Conservation (phyloP, 2,329 filamentous ascomycete genomes). For the Coleophoma eucalyptorum region DNA sequence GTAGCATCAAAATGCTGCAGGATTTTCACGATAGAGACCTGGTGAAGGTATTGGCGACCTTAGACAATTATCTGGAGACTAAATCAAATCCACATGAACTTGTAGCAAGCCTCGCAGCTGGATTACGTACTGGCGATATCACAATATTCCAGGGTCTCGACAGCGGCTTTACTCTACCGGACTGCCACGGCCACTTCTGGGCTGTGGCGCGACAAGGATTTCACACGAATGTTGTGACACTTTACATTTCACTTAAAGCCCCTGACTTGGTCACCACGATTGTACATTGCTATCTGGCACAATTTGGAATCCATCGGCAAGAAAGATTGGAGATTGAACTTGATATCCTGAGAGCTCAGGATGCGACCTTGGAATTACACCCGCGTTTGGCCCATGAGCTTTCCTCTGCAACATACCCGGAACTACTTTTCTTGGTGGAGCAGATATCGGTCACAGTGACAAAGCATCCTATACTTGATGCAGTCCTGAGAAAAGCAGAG, state of each 20-base stretch:
- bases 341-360: conserved; percentile 17
- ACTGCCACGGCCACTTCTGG: conserved; percentile 29
- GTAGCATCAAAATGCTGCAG: conserved; percentile 28
- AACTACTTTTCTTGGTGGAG: conserved; percentile 27
- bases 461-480: conserved; percentile 18
- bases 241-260: conserved; percentile 29
- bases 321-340: conserved; percentile 29
- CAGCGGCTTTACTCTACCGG: conserved; percentile 29
- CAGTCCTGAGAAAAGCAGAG: conserved; percentile 24
- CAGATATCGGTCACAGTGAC: conserved; percentile 24
- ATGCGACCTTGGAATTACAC: conserved; percentile 1
- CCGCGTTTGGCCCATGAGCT: background rate
- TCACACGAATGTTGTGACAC: conserved; percentile 16
- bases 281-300: conserved; percentile 31
- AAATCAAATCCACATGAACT: background rate
- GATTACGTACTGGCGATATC: conserved; percentile 21
- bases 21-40: conserved; percentile 22
- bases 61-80: conserved; percentile 10
- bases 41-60: conserved; percentile 20
- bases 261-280: conserved; percentile 26
- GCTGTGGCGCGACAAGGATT: conserved; percentile 20
- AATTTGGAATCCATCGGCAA: conserved; percentile 25
- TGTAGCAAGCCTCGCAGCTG: conserved; percentile 20
- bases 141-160: conserved; percentile 30
- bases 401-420: conserved; percentile 23